Percentiles rank a stretch among this genome's conserved stretches.
Conservation (phyloP, 2,329 filamentous ascomycete species). For the Nannizziopsis arthrosporioides region DNA sequence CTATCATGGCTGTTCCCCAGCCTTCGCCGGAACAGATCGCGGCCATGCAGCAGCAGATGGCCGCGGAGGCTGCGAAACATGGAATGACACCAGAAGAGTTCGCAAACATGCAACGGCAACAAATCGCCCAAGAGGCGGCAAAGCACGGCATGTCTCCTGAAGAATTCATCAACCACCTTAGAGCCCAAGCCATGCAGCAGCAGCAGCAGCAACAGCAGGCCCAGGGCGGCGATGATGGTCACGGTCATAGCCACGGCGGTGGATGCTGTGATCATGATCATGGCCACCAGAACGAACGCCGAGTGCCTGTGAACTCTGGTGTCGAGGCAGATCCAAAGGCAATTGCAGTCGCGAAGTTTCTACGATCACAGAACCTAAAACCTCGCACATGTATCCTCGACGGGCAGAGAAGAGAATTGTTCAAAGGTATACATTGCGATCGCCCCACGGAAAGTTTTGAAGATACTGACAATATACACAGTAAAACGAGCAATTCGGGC, state of each 20-base stretch:
- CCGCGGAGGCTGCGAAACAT: conserved; percentile 67
- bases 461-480: conserved; percentile 28
- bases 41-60: conserved; percentile 70
- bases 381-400: conserved; percentile 82
- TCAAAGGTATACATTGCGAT: conserved; percentile 53
- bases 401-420: conserved; percentile 96
- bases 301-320: conserved; percentile 37
- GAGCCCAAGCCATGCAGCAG: conserved; percentile 24
- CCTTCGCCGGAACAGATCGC: conserved; percentile 77
- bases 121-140: conserved; percentile 37
- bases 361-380: conserved; percentile 76
- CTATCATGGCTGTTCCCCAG: conserved; percentile 25
- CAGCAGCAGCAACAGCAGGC: conserved; percentile 31
- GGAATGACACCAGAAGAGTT: conserved; percentile 81
- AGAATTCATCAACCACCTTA: conserved; percentile 36
- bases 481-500: conserved; percentile 93
- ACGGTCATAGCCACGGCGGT: conserved; percentile 6
- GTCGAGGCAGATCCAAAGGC: conserved; percentile 75
- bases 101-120: conserved; percentile 48
- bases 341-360: conserved; percentile 77
- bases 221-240: conserved; percentile 17
- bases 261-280: conserved; percentile 16
- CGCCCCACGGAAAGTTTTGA: conserved; percentile 4
- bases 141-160: conserved; percentile 43
- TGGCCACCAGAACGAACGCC: conserved; percentile 31